phyloP scores from a whole-genome alignment of 148 eudicot genomes.

The Rheum nobile region DNA sequence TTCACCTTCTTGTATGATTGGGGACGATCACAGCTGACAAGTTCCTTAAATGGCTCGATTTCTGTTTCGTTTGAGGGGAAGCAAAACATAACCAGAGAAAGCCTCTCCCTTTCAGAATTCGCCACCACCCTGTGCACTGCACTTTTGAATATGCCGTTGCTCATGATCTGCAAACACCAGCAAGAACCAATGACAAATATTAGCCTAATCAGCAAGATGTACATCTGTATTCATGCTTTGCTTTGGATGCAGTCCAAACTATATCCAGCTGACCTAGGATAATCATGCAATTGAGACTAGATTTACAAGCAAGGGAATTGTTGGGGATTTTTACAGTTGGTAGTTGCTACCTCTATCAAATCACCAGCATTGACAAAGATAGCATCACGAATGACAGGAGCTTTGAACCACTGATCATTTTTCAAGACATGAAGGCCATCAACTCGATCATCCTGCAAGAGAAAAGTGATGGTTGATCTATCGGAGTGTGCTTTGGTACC shows the following conservation, averaged over 20 bases:
- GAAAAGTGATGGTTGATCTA: slow-evolving; percentile 13
- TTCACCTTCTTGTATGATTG: slow-evolving; percentile 24
- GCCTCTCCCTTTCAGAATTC: slow-evolving; percentile 29
- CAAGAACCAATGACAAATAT: not conserved
- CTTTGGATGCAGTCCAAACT: not conserved
- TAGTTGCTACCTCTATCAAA: slow-evolving; percentile 31
- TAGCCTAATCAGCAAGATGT: not conserved
- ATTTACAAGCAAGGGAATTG: not conserved
- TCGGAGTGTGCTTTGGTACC: slow-evolving; percentile 38
- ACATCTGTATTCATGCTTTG: no score
- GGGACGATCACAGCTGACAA: slow-evolving; percentile 26
- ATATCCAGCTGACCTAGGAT: no score
- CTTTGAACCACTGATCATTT: slow-evolving; percentile 37
- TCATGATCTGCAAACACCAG: slow-evolving; percentile 27
- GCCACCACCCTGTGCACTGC: slow-evolving; percentile 45
- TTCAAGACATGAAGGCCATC: slow-evolving; percentile 46
- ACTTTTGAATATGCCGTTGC: slow-evolving; percentile 41
- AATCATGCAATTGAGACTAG: no score
- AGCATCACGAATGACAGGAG: slow-evolving; percentile 36
- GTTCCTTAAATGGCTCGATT: slow-evolving; percentile 29
- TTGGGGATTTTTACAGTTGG: not conserved
- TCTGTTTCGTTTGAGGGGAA: slow-evolving; percentile 21
- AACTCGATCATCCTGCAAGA: slow-evolving; percentile 28
- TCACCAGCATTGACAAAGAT: slow-evolving; percentile 38
- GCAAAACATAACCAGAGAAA: slow-evolving; percentile 32